A percentile compares a stretch with the other conserved stretches of the same genome.
Conservation (phyloP, 2,329 filamentous ascomycete species). For the Cercospora sojina region DNA sequence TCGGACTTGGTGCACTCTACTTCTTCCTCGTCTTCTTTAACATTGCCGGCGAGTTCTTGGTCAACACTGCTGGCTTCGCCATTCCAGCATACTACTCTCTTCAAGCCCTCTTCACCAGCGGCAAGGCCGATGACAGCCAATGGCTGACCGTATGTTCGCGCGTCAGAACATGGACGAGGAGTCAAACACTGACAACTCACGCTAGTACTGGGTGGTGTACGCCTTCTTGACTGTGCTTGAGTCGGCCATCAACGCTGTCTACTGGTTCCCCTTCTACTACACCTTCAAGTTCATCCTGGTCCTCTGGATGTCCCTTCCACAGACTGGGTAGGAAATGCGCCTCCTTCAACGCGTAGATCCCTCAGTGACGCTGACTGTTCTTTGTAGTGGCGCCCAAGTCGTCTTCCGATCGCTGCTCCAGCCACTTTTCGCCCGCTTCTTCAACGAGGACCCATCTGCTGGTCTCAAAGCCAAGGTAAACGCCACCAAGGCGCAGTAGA, state of each 20-base stretch:
- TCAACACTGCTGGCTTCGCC: slow-evolving; percentile 80
- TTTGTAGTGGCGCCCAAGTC: slow-evolving; percentile 79
- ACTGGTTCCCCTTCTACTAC: slow-evolving; percentile 98
- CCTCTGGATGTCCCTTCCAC: slow-evolving; percentile 95
- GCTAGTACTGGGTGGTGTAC: slow-evolving; percentile 82
- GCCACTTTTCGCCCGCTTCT: slow-evolving; percentile 91
- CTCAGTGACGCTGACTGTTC: slow-evolving; percentile 23
- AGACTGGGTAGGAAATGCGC: slow-evolving; percentile 72
- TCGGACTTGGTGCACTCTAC: slow-evolving; percentile 75
- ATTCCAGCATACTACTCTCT: slow-evolving; percentile 84
- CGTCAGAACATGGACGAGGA: neutral
- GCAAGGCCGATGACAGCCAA: slow-evolving; percentile 79
- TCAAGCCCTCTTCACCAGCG: slow-evolving; percentile 68
- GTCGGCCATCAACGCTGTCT: slow-evolving; percentile 79
- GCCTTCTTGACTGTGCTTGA: slow-evolving; percentile 79
- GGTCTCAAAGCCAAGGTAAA: slow-evolving; percentile 76
- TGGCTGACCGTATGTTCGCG: slow-evolving; percentile 56
- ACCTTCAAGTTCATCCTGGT: slow-evolving; percentile 98
- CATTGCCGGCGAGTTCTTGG: slow-evolving; percentile 82
- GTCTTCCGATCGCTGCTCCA: slow-evolving; percentile 95
- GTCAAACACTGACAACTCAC: slow-evolving; percentile 16
- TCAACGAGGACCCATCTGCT: slow-evolving; percentile 68
- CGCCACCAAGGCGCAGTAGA: slow-evolving; percentile 37
- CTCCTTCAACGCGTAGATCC: neutral
- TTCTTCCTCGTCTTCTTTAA: slow-evolving; percentile 93